A percentile compares a stretch with the other conserved stretches of the same genome.
Conservation (phyloP, 2,329 filamentous ascomycete species). For the Colletotrichum ledebouriae region DNA sequence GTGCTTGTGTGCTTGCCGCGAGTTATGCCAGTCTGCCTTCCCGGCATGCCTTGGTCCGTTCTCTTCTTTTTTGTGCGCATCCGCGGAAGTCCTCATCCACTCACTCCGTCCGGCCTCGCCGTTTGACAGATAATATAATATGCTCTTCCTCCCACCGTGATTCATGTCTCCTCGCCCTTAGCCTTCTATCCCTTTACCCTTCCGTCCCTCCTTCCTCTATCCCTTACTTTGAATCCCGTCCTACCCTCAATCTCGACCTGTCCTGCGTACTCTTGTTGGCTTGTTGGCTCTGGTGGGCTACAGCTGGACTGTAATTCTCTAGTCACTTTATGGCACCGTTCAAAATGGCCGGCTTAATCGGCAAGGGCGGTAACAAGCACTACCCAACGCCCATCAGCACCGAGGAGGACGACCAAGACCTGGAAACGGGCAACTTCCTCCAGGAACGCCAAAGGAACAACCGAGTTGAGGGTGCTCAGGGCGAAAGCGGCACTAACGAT, state of each 20-base stretch:
- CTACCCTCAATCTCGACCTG: slow-evolving; percentile 31
- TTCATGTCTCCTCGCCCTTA: slow-evolving; percentile 15
- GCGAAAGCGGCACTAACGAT: slow-evolving; percentile 36
- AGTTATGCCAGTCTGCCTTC: slow-evolving; percentile 32
- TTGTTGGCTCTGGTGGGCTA: slow-evolving; percentile 35
- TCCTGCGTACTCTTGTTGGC: slow-evolving; percentile 27
- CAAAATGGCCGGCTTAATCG: slow-evolving; percentile 42
- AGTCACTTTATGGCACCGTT: slow-evolving; percentile 34
- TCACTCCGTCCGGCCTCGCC: slow-evolving; percentile 39
- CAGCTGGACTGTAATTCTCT: slow-evolving; percentile 42
- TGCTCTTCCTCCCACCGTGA: slow-evolving; percentile 40
- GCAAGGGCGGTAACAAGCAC: slow-evolving; percentile 42
- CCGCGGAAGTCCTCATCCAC: slow-evolving; percentile 36
- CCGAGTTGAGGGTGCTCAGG: slow-evolving; percentile 38
- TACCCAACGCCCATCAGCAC: slow-evolving; percentile 41
- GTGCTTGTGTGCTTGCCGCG: slow-evolving; percentile 20
- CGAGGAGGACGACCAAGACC: slow-evolving; percentile 41
- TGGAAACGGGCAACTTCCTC: slow-evolving; percentile 42
- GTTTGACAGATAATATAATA: slow-evolving; percentile 43
- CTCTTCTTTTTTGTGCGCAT: slow-evolving; percentile 34
- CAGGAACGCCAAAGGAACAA: slow-evolving; percentile 42
- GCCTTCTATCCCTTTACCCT: slow-evolving; percentile 38
- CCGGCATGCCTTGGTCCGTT: slow-evolving; percentile 38
- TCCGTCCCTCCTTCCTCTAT: slow-evolving; percentile 32
- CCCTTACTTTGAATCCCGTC: slow-evolving; percentile 21